Base-by-base conservation (phyloP, 108 stramenopile genomes). In the Cylindrotheca fusiformis region DNA sequence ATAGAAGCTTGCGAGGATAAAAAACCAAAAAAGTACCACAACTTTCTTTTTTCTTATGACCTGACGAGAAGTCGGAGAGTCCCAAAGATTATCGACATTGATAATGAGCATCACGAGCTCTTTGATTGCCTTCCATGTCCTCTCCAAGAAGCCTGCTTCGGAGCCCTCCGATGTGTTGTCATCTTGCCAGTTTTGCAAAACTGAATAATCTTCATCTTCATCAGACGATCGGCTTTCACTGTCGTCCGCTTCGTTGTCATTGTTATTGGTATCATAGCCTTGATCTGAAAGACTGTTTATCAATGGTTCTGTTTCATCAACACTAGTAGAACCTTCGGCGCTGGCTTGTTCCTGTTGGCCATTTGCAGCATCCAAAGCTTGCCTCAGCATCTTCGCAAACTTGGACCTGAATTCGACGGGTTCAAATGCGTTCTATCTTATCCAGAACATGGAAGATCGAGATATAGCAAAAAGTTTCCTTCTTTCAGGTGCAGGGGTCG, bases 51-150 rank as follows among this genome's bases (percentile, higher is more conserved):
- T 62, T 71, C 72, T 36, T 63, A 68, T 18, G 68, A 76, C 32
- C 45, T 55, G 47, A 25, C 26, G 51, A 26, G 59, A 50, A 26
- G 72, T 67, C 1, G 82, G 85, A 31, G 81, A 78, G 62, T 90
- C 88, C 88, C 88, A 90, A 0, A 90, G 74, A 54, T 90, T 85
- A 30, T 90, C 88, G 1, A 86, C 85, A 60, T 90, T 83, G 55
- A 86, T 79, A 31, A 90, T 60, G 24, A 80, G 32, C 6, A 79
- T 48, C 6, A 80, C 60, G 20, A 52, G 71, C 4, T 33, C 53
- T 51, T 79, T 76, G 10, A 82, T 29, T 3, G 56, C 46, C 17
- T 8, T 46, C 71, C 71, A 72, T 26, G 12, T 20, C 28, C 27
- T 58, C 24, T 17, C 36, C 30, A 52, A 5, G 22, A 46, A 53